Base-by-base conservation (phyloP, 768 basidiomycete species). In the Xerocomus potaroensis region DNA sequence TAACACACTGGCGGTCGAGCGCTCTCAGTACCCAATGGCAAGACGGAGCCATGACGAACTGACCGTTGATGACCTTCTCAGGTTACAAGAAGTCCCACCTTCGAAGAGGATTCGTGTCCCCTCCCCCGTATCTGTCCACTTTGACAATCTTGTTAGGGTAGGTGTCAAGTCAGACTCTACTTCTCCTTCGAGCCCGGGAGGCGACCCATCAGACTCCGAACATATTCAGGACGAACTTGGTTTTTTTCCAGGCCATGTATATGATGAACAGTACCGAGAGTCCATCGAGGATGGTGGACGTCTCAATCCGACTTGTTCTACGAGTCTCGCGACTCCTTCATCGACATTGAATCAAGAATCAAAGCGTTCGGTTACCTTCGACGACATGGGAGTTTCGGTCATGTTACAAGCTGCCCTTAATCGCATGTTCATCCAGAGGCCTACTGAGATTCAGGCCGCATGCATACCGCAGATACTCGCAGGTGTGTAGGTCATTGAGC, bases 361-460 rank as follows among this genome's bases (percentile, higher is more conserved):
- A 30, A 45, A 49, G 12, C 47, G 32, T 38, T 48, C 45, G 21
- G 55, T 59, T 4, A 33, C 77, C 15, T 90, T 87, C 51, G 59
- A 66, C 14, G 72, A 76, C 2, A 69, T 90, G 48, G 82, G 80
- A 2, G 74, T 89, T 49, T 82, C 81, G 0, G 48, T 72, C 3
- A 60, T 72, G 3, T 72, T 99, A 27, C 77, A 82, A 44, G 58
- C 69, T 12, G 82, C 91, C 1, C 72, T 98, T 43, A 69, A 67
- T 24, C 75, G 78, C 29, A 92, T 99, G 86, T 90, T 91, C 12
- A 97, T 98, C 50, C 76, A 74, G 30, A 61, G 66, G 2, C 94
- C 95, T 0, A 97, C 95, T 0, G 83, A 86, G 50, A 83, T 99
- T 23, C 95, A 99, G 59, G 74, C 77, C 0, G 89, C 90, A 4